Base-by-base conservation (phyloP, 768 basidiomycete species). In the Leccinum barrowsii region DNA sequence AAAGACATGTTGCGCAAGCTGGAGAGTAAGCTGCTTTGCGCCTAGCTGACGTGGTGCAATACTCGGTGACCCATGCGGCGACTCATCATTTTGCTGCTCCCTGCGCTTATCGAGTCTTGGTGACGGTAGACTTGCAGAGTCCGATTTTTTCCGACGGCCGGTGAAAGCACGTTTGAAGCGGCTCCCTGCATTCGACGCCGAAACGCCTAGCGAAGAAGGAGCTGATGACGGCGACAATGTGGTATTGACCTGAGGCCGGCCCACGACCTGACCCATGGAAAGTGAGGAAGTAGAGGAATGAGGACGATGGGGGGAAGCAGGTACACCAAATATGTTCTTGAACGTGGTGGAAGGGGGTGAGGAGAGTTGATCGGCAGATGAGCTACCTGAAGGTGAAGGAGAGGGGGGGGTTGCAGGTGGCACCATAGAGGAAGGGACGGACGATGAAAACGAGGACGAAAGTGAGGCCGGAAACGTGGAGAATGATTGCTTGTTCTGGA, bases 1-100 rank as follows among this genome's bases (percentile, higher is more conserved):
- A 65, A 83, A 78, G 42, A 79, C 78, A 61, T 80, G 78, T 55
- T 80, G 75, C n/a, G 81, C 77, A 51, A 80, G 70, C 57, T 77
- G 72, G 21, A 75, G 71, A 50, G 78, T 72, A 57, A 76, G 69
- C 57, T 74, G 74, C 63, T 67, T 68, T 60, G 68, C 70, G 54
- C 64, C 73, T 8, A 58, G 67, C 59, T 62, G 73, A 59, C 69
- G 68, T 5, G 60, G 55, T 50, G 56, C 44, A 37, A 56, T 52
- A 37, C 50, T 54, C 30, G 59, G 15, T 30, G 65, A 53, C 26
- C 52, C 63, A 37, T 52, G 59, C 12, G 54, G 26, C 15, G 55
- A 60, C 30, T 65, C 68, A 26, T 70, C 67, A 19, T 55, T 50
- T 52, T 64, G 65, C 6, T 56, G 59, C 21, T 64, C 65, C 55